phyloP scores from a whole-genome alignment of 2,329 filamentous ascomycete genomes.

The Aspergillus arachidicola region DNA sequence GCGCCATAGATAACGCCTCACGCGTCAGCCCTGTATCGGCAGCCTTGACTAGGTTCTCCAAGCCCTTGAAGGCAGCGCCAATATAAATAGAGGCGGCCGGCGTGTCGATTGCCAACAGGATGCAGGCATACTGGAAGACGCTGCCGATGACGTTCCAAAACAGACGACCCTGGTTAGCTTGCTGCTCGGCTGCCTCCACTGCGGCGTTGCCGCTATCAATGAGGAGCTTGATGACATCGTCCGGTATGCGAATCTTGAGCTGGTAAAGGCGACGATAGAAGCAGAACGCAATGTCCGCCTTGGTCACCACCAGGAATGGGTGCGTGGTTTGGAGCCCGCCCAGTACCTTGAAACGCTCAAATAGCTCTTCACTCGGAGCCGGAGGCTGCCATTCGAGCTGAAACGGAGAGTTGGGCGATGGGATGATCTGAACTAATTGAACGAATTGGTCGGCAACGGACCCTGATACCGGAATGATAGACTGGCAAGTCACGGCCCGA shows the following conservation, averaged over 20 bases:
- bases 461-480: constrained; percentile 22
- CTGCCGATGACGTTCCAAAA: constrained; percentile 37
- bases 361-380: constrained; percentile 25
- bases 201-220: constrained; percentile 27
- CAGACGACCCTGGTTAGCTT: constrained; percentile 25
- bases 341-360: constrained; percentile 27
- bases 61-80: constrained; percentile 23
- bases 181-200: constrained; percentile 27
- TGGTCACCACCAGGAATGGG: constrained; percentile 33
- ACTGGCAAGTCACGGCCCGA: constrained; percentile 26
- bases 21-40: constrained; percentile 31
- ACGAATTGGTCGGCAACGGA: constrained; percentile 34
- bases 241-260: constrained; percentile 25
- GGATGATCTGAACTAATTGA: constrained; percentile 30
- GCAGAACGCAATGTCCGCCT: constrained; percentile 34
- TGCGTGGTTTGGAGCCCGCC: constrained; percentile 20
- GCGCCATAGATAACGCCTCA: constrained; percentile 32
- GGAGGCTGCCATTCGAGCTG: constrained; percentile 17
- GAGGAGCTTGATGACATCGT: constrained; percentile 24
- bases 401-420: constrained; percentile 29
- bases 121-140: constrained; percentile 35
- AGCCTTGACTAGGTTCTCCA: constrained; percentile 30
- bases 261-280: constrained; percentile 38
- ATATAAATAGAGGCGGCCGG: constrained; percentile 24
- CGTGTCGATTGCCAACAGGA: constrained; percentile 33